Base-by-base conservation (phyloP, 139 green algal species). In the Edaphochlamys debaryana region DNA sequence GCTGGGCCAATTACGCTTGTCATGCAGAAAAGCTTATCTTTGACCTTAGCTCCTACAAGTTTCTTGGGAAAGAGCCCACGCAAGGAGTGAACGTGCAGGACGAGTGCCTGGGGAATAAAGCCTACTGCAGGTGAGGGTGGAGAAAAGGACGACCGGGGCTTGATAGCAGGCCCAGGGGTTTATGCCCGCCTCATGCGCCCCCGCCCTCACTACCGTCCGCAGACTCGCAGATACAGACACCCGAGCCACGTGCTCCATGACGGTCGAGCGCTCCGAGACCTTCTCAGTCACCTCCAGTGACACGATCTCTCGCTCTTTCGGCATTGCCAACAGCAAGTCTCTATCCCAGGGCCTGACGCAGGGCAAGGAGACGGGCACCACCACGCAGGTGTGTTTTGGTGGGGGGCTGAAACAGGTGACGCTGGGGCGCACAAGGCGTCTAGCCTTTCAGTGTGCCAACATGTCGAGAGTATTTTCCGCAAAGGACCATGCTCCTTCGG, bases 101-200 rank as follows among this genome's bases (percentile, higher is more conserved):
- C 36, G 64, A 70, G 38, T 73, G 67, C 40, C 67, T 54, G 38
- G 67, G 67, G 20, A 73, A 73, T 40, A 73, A 73, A 40, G 67
- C 67, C 27, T 73, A 37, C 38, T 73, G 67, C 67, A 54, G 67
- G 38, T 73, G 45, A 13, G 13, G 13, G 45, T 54, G 45, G 45
- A 54, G 45, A 13, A 54, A 54, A 54, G 9, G 45, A 13, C 11
- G 11, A 54, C 11, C 11, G 11, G 13, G 11, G 45, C 45, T 54
- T 9, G 45, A 54, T 54, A 54, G 13, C 45, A 54, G 9, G 45
- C 13, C 11, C 45, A 54, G n/a, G n/a, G 11, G 45, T 13, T 13
- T 13, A 9, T 54, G 45, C 11, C 45, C 45, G 45, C 45, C 45
- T 9, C 13, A 13, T 54, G 45, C 45, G 13, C 13, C 45, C 45